Percentiles rank a stretch among this genome's conserved stretches.
Evolutionary conservation across 768 basidiomycete genomes (phyloP).

Genomic region (Mycena filopes): DNA sequence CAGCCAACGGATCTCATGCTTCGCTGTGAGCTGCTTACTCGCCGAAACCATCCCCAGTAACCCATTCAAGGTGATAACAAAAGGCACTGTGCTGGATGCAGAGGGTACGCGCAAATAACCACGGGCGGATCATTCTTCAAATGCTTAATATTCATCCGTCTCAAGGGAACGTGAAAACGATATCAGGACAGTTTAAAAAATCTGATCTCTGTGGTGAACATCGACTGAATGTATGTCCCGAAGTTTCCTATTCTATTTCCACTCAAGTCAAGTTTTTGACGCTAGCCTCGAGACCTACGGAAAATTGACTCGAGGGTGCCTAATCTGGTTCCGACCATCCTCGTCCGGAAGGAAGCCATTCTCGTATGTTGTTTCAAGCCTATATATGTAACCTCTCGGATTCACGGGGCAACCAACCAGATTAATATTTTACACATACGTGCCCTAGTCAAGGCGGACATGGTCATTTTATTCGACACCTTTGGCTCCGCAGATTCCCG

Average conservation of each 20-base stretch:
- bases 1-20: constrained; percentile 92
- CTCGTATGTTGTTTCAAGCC: constrained; percentile 66
- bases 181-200: constrained; percentile 90
- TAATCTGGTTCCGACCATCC: constrained; percentile 94
- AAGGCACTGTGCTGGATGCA: constrained; percentile 89
- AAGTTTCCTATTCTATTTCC: constrained; percentile 31
- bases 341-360: constrained; percentile 88
- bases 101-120: constrained; percentile 63
- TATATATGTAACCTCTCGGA: constrained; percentile 4
- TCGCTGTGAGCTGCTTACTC: constrained; percentile 72
- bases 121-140: constrained; percentile 33
- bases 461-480: constrained; percentile 92
- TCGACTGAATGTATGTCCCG: constrained; percentile 81
- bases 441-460: constrained; percentile 92
- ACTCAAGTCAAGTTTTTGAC: constrained; percentile 49
- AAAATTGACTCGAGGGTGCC: constrained; percentile 96
- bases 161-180: constrained; percentile 87
- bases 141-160: no score
- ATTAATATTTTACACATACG: constrained; percentile 95
- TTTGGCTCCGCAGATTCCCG: constrained; percentile 89
- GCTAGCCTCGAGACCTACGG: constrained; percentile 87
- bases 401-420: constrained; percentile 51
- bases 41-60: constrained; percentile 14
- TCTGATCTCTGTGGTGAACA: constrained; percentile 90
- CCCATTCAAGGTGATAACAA: constrained; percentile 29